A percentile compares a stretch with the other conserved stretches of the same genome.
Evolutionary conservation across 352 stramenopile species (phyloP).

Genomic region (Phytophthora pseudosyringae): DNA sequence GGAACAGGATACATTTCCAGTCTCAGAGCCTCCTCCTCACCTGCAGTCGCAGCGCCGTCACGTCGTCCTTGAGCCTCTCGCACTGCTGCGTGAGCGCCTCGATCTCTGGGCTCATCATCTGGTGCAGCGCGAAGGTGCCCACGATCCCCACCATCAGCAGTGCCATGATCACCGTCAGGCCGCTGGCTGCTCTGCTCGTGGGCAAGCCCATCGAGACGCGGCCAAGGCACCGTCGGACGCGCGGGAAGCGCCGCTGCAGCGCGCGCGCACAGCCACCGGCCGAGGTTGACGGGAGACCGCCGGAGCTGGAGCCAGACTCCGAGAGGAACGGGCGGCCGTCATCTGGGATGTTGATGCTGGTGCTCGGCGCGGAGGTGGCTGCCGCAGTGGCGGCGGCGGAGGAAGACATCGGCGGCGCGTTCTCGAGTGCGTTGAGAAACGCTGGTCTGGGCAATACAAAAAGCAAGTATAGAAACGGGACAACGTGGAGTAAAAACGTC

Average conservation of each 20-base stretch:
- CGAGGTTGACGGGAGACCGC: constrained; percentile 8
- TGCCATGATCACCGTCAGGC: constrained; percentile 53
- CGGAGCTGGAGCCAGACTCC: constrained; percentile 20
- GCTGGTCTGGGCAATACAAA: constrained; percentile 17
- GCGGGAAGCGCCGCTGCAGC: constrained; percentile 36
- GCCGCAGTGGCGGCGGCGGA: constrained; percentile 5
- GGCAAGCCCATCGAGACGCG: constrained; percentile 45
- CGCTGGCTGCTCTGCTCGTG: constrained; percentile 36
- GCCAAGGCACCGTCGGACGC: constrained; percentile 26
- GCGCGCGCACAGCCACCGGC: constrained; percentile 25
- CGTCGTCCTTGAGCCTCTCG: constrained; percentile 56
- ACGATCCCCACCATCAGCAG: constrained; percentile 67
- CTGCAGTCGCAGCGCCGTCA: constrained; percentile 55
- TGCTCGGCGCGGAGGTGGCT: constrained; percentile 19
- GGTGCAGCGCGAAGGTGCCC: constrained; percentile 72
- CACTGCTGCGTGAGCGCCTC: constrained; percentile 69
- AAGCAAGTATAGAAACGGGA: constrained; percentile 12
- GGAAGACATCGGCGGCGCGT: constrained; percentile 12
- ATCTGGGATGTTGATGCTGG: constrained; percentile 36
- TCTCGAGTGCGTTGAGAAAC: constrained; percentile 19
- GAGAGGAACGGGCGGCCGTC: constrained; percentile 27
- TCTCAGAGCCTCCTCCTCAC: constrained; percentile 17
- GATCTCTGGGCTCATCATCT: constrained; percentile 82
- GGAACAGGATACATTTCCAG: neutral
- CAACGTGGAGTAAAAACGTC: constrained; percentile 5